phyloP scores from a whole-genome alignment of 2,329 filamentous ascomycete species.

The Clonostachys solani region DNA sequence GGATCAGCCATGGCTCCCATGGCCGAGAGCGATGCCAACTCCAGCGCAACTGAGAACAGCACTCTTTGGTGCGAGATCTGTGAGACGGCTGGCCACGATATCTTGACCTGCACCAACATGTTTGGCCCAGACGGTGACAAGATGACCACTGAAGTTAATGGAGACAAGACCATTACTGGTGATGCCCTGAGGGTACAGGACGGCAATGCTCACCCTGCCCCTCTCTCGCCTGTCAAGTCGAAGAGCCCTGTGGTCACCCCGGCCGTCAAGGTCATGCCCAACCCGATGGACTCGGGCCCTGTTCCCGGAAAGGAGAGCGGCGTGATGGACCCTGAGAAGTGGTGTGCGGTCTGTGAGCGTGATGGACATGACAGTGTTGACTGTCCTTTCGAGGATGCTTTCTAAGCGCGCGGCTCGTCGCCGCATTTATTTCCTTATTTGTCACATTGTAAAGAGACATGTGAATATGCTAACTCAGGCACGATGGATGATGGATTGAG shows the following conservation, averaged over 20 bases:
- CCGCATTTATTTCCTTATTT: too few species aligned
- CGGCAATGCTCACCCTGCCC: conserved; percentile 47
- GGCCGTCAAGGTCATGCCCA: conserved; percentile 48
- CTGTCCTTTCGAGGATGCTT: conserved; percentile 85
- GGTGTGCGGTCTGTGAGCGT: conserved; percentile 94
- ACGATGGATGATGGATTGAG: too few species aligned
- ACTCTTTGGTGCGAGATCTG: conserved; percentile 93
- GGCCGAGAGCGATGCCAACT: conserved; percentile 66
- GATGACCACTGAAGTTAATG: conserved; percentile 4
- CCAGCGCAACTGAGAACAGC: conserved; percentile 67
- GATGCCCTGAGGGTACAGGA: conserved; percentile 5
- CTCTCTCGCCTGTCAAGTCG: conserved; percentile 46
- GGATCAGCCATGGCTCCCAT: conserved; percentile 59
- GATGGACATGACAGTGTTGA: conserved; percentile 96
- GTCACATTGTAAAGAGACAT: too few species aligned
- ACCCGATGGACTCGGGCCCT: conserved; percentile 61
- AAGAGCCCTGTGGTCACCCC: conserved; percentile 33
- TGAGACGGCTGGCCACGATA: conserved; percentile 87
- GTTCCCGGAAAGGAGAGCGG: conserved; percentile 76
- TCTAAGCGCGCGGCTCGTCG: conserved; percentile 29
- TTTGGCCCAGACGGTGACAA: conserved; percentile 49
- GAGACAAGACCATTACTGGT: conserved; percentile 9
- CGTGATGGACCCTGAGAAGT: conserved; percentile 78
- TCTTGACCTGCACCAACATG: conserved; percentile 91
- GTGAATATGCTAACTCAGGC: too few species aligned